A percentile compares a stretch with the other conserved stretches of the same genome.
Conservation (phyloP, 352 stramenopile species). For the Pythium folliculosum region DNA sequence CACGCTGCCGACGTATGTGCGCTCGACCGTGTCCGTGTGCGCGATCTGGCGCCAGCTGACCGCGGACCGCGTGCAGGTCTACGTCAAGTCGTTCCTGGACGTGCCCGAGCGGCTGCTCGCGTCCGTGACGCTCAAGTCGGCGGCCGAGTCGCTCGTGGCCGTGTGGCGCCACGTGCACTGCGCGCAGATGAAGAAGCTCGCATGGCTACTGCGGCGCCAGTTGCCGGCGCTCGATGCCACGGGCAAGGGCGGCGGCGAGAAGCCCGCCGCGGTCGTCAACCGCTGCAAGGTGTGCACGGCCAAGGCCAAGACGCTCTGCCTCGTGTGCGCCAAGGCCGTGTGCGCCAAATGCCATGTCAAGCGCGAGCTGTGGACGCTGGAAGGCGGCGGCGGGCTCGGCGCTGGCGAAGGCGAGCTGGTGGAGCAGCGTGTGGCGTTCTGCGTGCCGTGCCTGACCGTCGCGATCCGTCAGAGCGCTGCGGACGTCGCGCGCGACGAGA, state of each 20-base stretch:
- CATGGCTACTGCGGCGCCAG: constrained; percentile 44
- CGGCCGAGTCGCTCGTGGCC: constrained; percentile 24
- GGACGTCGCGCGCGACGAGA: constrained; percentile 23
- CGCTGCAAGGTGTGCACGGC: constrained; percentile 29
- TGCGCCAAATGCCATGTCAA: constrained; percentile 26
- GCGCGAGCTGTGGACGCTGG: constrained; percentile 22
- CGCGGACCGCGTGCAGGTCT: constrained; percentile 22
- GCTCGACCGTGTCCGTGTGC: constrained; percentile 38
- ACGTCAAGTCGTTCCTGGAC: constrained; percentile 21
- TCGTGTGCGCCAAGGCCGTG: constrained; percentile 19
- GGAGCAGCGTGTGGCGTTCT: constrained; percentile 18
- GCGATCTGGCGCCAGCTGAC: constrained; percentile 40
- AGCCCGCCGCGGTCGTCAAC: not conserved
- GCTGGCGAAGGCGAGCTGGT: not conserved
- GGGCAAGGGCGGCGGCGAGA: not conserved
- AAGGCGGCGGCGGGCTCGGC: not conserved
- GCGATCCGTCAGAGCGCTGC: constrained; percentile 17
- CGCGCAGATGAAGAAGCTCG: constrained; percentile 68
- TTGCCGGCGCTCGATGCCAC: not conserved
- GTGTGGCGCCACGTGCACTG: constrained; percentile 39
- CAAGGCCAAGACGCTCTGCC: constrained; percentile 25
- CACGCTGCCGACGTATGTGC: constrained; percentile 26
- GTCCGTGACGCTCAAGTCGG: constrained; percentile 5
- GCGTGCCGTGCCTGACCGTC: constrained; percentile 23
- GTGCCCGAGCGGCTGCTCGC: constrained; percentile 16